Conservation (phyloP, 164 flowering plant species). For the Aristolochia californica region DNA sequence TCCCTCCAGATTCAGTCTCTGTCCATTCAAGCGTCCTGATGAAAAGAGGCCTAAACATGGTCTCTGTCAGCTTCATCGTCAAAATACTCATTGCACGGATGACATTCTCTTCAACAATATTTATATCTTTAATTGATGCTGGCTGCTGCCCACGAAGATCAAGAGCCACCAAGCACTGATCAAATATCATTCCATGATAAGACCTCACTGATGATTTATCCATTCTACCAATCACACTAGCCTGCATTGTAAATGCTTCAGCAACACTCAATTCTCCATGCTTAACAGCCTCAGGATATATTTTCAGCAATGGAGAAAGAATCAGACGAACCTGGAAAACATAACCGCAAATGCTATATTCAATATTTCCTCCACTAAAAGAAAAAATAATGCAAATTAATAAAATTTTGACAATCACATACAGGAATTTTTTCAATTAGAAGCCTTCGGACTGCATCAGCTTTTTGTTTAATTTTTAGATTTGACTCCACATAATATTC, state of each 20-base stretch:
- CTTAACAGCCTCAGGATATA: slow-evolving; percentile 43
- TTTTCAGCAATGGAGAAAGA: slow-evolving; percentile 48
- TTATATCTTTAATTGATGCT: slow-evolving; percentile 35
- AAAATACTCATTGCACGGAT: slow-evolving; percentile 46
- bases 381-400: background rate
- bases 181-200: slow-evolving; percentile 54
- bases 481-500: slow-evolving; percentile 34
- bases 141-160: slow-evolving; percentile 72
- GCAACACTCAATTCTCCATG: slow-evolving; percentile 55
- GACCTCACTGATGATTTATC: slow-evolving; percentile 52
- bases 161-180: slow-evolving; percentile 65
- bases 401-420: slow-evolving; percentile 12
- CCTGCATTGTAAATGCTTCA: slow-evolving; percentile 55
- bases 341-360: background rate
- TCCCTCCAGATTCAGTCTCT: slow-evolving; percentile 38
- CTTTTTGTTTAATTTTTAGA: slow-evolving; percentile 46
- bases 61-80: slow-evolving; percentile 80
- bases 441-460: slow-evolving; percentile 48
- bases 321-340: slow-evolving; percentile 59
- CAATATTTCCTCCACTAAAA: background rate
- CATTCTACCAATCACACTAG: slow-evolving; percentile 38
- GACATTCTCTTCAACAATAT: slow-evolving; percentile 52
- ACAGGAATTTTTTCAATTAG: slow-evolving; percentile 65
- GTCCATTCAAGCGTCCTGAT: slow-evolving; percentile 80
- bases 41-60: slow-evolving; percentile 83